phyloP scores from a whole-genome alignment of 331 rosid species.

The Arachis monticola region DNA sequence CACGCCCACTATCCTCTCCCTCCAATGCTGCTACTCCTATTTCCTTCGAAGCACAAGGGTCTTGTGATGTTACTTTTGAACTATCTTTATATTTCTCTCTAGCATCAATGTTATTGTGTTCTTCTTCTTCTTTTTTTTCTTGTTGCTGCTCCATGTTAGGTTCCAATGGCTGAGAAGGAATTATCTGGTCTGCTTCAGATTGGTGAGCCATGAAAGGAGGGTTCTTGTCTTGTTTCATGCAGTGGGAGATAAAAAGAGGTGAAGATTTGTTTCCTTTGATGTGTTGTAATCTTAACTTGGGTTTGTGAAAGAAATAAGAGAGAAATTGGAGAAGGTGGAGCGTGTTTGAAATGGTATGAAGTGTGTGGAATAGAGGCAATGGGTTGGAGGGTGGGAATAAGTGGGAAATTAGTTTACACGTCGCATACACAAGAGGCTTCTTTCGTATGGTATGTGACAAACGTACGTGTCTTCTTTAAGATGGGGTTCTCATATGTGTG shows the following conservation, averaged over 20 bases:
- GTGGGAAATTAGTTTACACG: constrained; percentile 77
- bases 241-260: background rate
- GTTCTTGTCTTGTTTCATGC: constrained; percentile 39
- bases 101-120: background rate
- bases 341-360: too few species aligned
- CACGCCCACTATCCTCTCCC: constrained; percentile 60
- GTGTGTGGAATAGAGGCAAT: constrained; percentile 50
- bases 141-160: too few species aligned
- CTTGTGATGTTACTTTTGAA: too few species aligned
- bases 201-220: constrained; percentile 43
- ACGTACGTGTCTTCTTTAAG: constrained; percentile 66
- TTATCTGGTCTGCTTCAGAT: constrained; percentile 23
- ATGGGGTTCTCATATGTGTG: constrained; percentile 52
- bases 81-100: too few species aligned
- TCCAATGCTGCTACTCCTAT: background rate
- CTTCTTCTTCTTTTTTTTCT: constrained; percentile 10
- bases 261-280: too few species aligned
- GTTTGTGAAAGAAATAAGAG: too few species aligned
- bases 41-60: constrained; percentile 39
- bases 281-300: too few species aligned
- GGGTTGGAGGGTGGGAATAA: constrained; percentile 42
- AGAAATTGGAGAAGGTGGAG: too few species aligned
- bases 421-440: constrained; percentile 45
- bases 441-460: constrained; percentile 73
- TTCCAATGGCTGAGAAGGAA: constrained; percentile 36